Percentiles rank a stretch among this genome's conserved stretches.
phyloP scores from a whole-genome alignment of 345 rosid species.

The Punica granatum region DNA sequence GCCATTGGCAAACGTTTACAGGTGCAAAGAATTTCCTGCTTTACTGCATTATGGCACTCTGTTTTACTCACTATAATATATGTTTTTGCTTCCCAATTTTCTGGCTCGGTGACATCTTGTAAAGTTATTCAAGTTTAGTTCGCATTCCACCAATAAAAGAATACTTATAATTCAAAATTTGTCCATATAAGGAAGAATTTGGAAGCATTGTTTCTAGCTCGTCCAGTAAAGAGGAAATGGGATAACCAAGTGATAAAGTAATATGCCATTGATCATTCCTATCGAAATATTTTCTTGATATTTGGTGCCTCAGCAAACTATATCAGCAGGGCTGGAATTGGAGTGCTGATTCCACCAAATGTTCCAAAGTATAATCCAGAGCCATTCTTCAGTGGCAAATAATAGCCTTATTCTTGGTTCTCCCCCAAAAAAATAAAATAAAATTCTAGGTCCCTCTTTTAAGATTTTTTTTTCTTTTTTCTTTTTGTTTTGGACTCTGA shows the following conservation, averaged over 20 bases:
- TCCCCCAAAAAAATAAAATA: too few species aligned
- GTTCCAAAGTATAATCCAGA: too few species aligned
- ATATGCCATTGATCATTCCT: not conserved
- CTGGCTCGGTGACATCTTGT: too few species aligned
- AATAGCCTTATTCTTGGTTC: too few species aligned
- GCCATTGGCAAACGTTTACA: conserved; percentile 80
- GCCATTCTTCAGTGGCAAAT: too few species aligned
- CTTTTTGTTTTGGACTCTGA: too few species aligned
- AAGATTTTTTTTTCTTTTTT: not conserved
- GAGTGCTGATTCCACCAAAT: too few species aligned
- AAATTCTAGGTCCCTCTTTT: not conserved
- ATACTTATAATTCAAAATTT: not conserved
- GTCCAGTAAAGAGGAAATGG: not conserved
- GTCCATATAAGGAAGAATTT: too few species aligned
- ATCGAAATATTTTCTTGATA: not conserved
- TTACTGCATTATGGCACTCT: not conserved
- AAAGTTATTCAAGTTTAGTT: not conserved
- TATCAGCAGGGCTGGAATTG: too few species aligned
- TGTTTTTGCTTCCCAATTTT: not conserved
- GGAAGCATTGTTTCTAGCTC: not conserved
- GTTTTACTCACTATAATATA: not conserved
- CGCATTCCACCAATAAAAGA: not conserved
- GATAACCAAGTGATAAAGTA: not conserved
- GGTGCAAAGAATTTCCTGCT: conserved; percentile 25
- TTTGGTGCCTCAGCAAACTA: not conserved